Percentiles rank a stretch among this genome's conserved stretches.
These are phyloP conservation scores for Sporobolomyces pararoseus DNA, from an alignment of 768 basidiomycete genomes.

Conservation along the genomic window DNA sequence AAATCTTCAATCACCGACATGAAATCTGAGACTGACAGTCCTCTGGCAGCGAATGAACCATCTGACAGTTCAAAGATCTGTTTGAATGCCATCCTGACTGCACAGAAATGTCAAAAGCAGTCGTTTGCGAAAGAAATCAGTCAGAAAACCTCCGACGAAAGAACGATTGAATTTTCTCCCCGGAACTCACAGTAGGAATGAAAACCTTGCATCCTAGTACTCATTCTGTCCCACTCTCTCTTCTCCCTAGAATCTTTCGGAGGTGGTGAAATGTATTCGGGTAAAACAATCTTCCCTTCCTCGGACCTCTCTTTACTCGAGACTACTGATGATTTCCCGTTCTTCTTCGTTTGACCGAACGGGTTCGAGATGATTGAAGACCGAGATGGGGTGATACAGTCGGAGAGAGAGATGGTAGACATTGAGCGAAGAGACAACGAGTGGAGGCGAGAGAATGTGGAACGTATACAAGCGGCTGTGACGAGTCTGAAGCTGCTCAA, in stretches of 20 bases:
- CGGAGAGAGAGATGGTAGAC: slow-evolving; percentile 12
- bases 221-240: slow-evolving; percentile 34
- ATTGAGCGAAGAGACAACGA: not conserved
- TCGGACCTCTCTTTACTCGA: not conserved
- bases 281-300: slow-evolving; percentile 2
- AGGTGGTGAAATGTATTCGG: slow-evolving; percentile 23
- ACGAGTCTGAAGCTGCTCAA: too few species aligned
- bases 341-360: not conserved
- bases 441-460: too few species aligned
- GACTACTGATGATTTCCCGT: not conserved
- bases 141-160: not conserved
- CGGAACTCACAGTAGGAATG: slow-evolving; percentile 26
- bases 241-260: slow-evolving; percentile 31
- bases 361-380: slow-evolving; percentile 1
- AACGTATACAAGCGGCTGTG: too few species aligned
- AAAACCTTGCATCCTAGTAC: slow-evolving; percentile 37
- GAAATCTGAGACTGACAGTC: slow-evolving; percentile 20
- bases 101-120: not conserved
- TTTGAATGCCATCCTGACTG: slow-evolving; percentile 50
- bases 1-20: slow-evolving; percentile 21
- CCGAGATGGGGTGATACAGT: slow-evolving; percentile 20
- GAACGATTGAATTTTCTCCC: too few species aligned
- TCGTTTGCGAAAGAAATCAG: too few species aligned
- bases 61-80: slow-evolving; percentile 70
- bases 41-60: slow-evolving; percentile 70